Evolutionary conservation across 1,284 basidiomycete genomes (phyloP).

Genomic region (Grifola frondosa): DNA sequence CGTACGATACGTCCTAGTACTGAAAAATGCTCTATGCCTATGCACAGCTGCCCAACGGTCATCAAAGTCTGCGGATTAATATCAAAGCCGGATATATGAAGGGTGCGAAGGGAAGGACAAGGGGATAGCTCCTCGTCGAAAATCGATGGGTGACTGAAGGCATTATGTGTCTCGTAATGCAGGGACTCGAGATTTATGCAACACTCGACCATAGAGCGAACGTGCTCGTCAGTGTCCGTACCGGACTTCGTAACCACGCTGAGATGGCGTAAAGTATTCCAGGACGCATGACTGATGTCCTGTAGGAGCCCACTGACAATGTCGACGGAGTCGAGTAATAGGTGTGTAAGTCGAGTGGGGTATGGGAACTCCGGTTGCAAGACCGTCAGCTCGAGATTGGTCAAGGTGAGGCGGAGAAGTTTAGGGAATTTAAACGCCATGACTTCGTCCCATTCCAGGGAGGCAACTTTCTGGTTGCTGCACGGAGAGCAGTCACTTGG

Average conservation of each 20-base stretch:
- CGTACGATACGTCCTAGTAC: slow-evolving; percentile 40
- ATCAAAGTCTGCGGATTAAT: slow-evolving; percentile 37
- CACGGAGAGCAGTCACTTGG: slow-evolving; percentile 6
- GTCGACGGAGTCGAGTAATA: slow-evolving; percentile 45
- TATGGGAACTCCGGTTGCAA: slow-evolving; percentile 35
- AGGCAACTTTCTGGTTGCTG: slow-evolving; percentile 9
- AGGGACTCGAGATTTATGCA: slow-evolving; percentile 28
- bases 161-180: slow-evolving; percentile 23
- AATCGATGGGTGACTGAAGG: slow-evolving; percentile 20
- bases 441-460: slow-evolving; percentile 33
- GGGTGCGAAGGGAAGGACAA: slow-evolving; percentile 21
- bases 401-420: slow-evolving; percentile 37
- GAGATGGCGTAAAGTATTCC: slow-evolving; percentile 36
- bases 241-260: slow-evolving; percentile 34
- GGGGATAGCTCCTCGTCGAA: slow-evolving; percentile 21
- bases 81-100: slow-evolving; percentile 39
- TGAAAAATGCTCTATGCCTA: slow-evolving; percentile 39
- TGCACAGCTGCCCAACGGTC: slow-evolving; percentile 36
- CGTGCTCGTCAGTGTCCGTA: slow-evolving; percentile 38
- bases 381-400: slow-evolving; percentile 45
- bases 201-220: slow-evolving; percentile 37
- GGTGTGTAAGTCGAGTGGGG: slow-evolving; percentile 35
- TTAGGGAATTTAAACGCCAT: slow-evolving; percentile 29
- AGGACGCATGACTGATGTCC: slow-evolving; percentile 39
- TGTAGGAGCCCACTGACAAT: slow-evolving; percentile 41